A percentile compares a stretch with the other conserved stretches of the same genome.
Conservation (phyloP, 306 rosid species). For the Cucurbita maxima region DNA sequence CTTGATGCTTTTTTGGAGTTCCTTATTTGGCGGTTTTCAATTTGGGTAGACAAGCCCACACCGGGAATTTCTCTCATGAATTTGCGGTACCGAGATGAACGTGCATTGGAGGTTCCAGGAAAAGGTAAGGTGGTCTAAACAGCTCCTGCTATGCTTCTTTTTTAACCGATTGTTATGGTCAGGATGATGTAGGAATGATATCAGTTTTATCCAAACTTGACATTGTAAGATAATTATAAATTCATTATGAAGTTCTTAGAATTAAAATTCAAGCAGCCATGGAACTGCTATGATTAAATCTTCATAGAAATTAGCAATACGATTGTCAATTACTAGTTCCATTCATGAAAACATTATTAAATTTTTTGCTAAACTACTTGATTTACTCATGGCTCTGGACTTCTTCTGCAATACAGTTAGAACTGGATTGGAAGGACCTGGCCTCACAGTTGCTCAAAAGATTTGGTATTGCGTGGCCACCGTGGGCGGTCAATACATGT, state of each 20-base stretch:
- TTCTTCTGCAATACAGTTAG: constrained; percentile 40
- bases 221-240: not conserved
- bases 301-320: not conserved
- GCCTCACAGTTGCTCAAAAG: constrained; percentile 84
- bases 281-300: not conserved
- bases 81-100: constrained; percentile 86
- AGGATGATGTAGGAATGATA: not conserved
- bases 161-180: not conserved
- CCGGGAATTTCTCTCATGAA: constrained; percentile 96
- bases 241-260: not conserved
- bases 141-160: not conserved
- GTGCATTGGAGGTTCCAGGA: constrained; percentile 53
- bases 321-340: not conserved
- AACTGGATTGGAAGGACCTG: constrained; percentile 96
- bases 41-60: constrained; percentile 98
- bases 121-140: constrained; percentile 43
- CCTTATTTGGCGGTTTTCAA: constrained; percentile 93
- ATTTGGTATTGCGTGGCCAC: constrained; percentile 85
- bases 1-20: constrained; percentile 91
- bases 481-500: constrained; percentile 91
- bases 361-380: not conserved
- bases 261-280: not conserved
- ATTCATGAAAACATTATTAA: not conserved
- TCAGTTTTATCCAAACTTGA: not conserved
- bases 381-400: constrained; percentile 4